A percentile compares a stretch with the other conserved stretches of the same genome.
Conservation (phyloP, 805 yeast genomes). For the Blastobotrys americana region DNA sequence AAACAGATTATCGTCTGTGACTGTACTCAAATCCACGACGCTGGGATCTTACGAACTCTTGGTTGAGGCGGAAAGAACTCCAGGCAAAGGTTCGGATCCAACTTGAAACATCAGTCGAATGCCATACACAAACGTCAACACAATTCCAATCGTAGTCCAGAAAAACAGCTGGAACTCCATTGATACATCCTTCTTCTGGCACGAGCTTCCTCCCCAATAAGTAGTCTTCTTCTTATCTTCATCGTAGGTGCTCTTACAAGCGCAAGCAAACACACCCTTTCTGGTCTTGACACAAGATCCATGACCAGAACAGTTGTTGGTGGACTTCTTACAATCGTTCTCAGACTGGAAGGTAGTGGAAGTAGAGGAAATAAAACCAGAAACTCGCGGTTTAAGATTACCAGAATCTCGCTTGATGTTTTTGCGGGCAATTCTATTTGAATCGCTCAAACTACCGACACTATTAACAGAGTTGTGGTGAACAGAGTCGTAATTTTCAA, state of each 20-base stretch:
- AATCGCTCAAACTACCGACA: no score
- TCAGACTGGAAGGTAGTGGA: slow-evolving; percentile 15
- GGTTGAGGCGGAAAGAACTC: slow-evolving; percentile 47
- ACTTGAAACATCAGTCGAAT: slow-evolving; percentile 45
- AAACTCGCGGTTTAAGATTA: no score
- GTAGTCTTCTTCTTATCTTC: slow-evolving; percentile 26
- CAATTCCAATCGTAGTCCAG: slow-evolving; percentile 53
- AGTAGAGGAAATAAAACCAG: not conserved
- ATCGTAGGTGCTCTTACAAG: slow-evolving; percentile 29
- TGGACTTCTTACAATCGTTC: slow-evolving; percentile 28
- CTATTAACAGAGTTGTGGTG: no score
- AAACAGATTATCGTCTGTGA: no score
- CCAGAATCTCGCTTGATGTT: no score
- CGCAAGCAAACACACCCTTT: slow-evolving; percentile 29
- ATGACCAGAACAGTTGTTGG: slow-evolving; percentile 33
- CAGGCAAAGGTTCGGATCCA: slow-evolving; percentile 61
- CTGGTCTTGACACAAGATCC: slow-evolving; percentile 30
- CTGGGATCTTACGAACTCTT: not conserved
- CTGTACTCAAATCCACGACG: not conserved
- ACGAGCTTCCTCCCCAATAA: slow-evolving; percentile 41
- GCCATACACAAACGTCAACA: slow-evolving; percentile 42
- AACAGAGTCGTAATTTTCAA: not conserved
- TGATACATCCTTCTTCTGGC: slow-evolving; percentile 62
- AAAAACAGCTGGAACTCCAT: slow-evolving; percentile 59
- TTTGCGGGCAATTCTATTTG: no score